Conservation (phyloP, 1,139 yeast species). For the Candida sp. region DNA sequence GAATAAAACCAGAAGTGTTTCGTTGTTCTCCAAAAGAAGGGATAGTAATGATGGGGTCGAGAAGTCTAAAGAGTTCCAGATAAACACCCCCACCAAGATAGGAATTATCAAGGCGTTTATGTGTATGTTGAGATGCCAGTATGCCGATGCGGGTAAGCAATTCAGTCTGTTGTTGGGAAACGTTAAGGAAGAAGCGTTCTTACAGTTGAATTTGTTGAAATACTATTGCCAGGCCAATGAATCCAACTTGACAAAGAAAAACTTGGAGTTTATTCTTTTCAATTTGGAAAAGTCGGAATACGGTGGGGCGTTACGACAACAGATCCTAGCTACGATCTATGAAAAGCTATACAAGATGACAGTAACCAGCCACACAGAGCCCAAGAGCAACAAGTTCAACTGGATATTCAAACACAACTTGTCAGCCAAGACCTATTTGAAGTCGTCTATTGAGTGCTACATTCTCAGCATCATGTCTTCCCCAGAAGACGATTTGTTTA, state of each 20-base stretch:
- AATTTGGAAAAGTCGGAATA: slow-evolving; percentile 3
- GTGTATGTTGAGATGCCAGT: slow-evolving; percentile 15
- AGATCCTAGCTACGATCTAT: slow-evolving; percentile 8
- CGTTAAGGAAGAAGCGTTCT: slow-evolving; percentile 1
- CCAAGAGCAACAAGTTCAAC: not conserved
- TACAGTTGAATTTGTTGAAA: slow-evolving; percentile 4
- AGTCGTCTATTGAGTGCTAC: slow-evolving; percentile 7
- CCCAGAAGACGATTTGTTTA: slow-evolving; percentile 13
- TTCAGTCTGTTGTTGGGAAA: slow-evolving; percentile 6
- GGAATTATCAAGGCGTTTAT: slow-evolving; percentile 13
- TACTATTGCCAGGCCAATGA: slow-evolving; percentile 10
- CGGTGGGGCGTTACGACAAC: slow-evolving; percentile 6
- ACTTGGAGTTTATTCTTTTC: not conserved
- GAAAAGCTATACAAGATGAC: slow-evolving; percentile 6
- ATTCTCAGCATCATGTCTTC: slow-evolving; percentile 7
- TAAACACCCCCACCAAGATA: slow-evolving; percentile 1
- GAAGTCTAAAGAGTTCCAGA: not conserved
- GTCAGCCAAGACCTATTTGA: not conserved
- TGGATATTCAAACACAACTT: not conserved
- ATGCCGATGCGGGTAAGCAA: slow-evolving; percentile 9
- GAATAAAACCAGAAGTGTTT: slow-evolving; percentile 8
- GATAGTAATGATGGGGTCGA: not conserved
- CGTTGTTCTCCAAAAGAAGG: slow-evolving; percentile 5
- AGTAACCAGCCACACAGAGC: not conserved
- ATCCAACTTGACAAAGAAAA: slow-evolving; percentile 1